Evolutionary conservation across 805 yeast species (phyloP), one percentile per base, ranked within the genome.

Genomic region (Brettanomyces sp.): DNA sequence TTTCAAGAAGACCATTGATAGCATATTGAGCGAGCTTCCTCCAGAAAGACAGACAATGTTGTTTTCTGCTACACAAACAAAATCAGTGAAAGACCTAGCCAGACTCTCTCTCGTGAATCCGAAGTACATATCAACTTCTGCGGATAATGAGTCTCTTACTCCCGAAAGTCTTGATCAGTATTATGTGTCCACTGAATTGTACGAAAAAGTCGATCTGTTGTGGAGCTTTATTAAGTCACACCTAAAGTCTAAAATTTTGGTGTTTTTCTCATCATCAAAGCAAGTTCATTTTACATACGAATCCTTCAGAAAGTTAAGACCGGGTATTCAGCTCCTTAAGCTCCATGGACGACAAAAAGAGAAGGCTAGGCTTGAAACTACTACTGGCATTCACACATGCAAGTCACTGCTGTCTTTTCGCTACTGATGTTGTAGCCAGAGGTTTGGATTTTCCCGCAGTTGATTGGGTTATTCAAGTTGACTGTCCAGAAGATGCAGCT

Each of bases 381-480:
- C 91, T 1, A 71, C 73, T n/a, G 46, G 85, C 85, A 62, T 88
- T 87, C 62, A 76, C 88, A 8, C 77, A 81, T 47, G 81, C 95
- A 2, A 85, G 83, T 53, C 77, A 84, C 45, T 85, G 86, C 13
- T 87, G 95, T 66, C 66, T 88, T 42, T 80, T 88, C 58, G 93
- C 95, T 0, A 88, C 96, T 0, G 96, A 88, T 65, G 82, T 88
- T 40, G 95, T 87, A 11, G 95, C 96, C 1, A 71, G 96, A 60
- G 96, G 96, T 14, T 75, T 88, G 37, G 96, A 88, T 62, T 87
- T 89, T 64, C 96, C 96, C 0, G 85, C 90, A 5, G 85, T 88
- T 43, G 95, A 89, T 58, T 88, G 96, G 96, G 95, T 88, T n/a
- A 70, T 88, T 7, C 96, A 88, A 62, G 73, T 87, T 1, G 96